These are phyloP conservation scores for Fraxinus americana DNA, from an alignment of 257 asterid species.

Conservation along the genomic window DNA sequence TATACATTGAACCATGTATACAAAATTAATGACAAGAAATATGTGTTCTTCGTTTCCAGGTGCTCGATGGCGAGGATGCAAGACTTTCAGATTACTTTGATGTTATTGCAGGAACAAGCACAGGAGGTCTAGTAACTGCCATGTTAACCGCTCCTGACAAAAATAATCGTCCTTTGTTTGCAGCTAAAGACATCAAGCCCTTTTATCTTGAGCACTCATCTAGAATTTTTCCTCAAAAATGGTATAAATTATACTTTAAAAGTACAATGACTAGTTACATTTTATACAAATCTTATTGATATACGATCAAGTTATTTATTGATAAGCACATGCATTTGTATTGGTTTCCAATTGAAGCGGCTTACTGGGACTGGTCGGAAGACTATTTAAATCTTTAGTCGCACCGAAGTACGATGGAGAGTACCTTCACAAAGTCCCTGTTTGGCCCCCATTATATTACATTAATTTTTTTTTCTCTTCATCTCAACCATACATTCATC, in stretches of 20 bases:
- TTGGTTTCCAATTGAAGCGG: slow-evolving; percentile 31
- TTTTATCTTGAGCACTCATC: slow-evolving; percentile 49
- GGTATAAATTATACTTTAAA: not conserved
- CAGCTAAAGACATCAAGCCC: slow-evolving; percentile 56
- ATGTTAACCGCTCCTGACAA: slow-evolving; percentile 57
- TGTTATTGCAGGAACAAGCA: slow-evolving; percentile 70
- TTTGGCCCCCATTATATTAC: too few relatives aligned
- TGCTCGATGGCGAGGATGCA: slow-evolving; percentile 55
- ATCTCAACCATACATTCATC: too few relatives aligned
- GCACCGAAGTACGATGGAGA: slow-evolving; percentile 51
- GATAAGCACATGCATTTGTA: not conserved
- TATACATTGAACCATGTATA: not conserved
- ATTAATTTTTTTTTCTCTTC: too few relatives aligned
- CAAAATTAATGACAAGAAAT: not conserved
- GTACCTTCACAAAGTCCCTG: too few relatives aligned
- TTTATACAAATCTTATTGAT: not conserved
- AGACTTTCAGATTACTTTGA: slow-evolving; percentile 71
- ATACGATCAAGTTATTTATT: too few relatives aligned
- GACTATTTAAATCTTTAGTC: not conserved
- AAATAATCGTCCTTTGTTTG: slow-evolving; percentile 47
- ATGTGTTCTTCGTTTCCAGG: slow-evolving; percentile 26
- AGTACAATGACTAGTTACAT: too few relatives aligned
- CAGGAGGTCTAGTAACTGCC: slow-evolving; percentile 64
- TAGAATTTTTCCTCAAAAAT: slow-evolving; percentile 40
- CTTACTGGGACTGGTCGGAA: slow-evolving; percentile 19